These are phyloP conservation scores for Gloeopeniophorella convolvens DNA, from an alignment of 768 basidiomycete species.

Conservation along the genomic window DNA sequence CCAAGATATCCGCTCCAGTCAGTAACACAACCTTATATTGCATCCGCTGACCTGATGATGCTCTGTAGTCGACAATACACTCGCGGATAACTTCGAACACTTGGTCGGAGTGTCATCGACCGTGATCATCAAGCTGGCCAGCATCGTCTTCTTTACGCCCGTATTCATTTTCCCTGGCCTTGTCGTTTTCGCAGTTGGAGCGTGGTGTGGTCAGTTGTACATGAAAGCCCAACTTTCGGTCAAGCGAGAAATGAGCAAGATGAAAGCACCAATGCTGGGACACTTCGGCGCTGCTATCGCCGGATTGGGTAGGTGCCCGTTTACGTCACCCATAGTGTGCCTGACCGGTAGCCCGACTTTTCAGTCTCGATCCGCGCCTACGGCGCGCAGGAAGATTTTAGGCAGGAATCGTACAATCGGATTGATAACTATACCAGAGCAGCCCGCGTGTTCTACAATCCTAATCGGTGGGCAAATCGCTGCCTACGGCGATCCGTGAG, in stretches of 20 bases:
- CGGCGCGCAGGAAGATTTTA: conserved; percentile 41
- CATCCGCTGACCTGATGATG: too few species aligned
- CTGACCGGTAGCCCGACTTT: neutral
- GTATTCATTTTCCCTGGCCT: conserved; percentile 35
- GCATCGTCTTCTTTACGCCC: conserved; percentile 31
- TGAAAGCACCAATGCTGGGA: conserved; percentile 38
- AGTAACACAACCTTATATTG: too few species aligned
- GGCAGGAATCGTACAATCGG: conserved; percentile 35
- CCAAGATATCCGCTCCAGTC: too few species aligned
- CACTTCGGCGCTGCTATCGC: conserved; percentile 44
- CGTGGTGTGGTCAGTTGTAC: conserved; percentile 39
- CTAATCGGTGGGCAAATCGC: conserved; percentile 32
- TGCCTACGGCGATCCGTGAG: too few species aligned
- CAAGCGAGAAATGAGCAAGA: conserved; percentile 47
- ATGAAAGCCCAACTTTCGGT: conserved; percentile 48
- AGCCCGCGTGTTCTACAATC: conserved; percentile 38
- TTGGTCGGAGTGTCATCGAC: too few species aligned
- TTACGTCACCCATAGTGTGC: neutral
- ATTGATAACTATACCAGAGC: conserved; percentile 41
- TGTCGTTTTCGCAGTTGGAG: conserved; percentile 32
- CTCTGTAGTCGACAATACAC: too few species aligned
- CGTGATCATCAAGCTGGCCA: conserved; percentile 29
- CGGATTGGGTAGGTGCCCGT: conserved; percentile 33
- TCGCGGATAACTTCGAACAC: too few species aligned
- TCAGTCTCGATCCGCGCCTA: conserved; percentile 47